A percentile compares a stretch with the other conserved stretches of the same genome.
Conservation (phyloP, 139 green algal genomes). For the Chlorella vulgaris region DNA sequence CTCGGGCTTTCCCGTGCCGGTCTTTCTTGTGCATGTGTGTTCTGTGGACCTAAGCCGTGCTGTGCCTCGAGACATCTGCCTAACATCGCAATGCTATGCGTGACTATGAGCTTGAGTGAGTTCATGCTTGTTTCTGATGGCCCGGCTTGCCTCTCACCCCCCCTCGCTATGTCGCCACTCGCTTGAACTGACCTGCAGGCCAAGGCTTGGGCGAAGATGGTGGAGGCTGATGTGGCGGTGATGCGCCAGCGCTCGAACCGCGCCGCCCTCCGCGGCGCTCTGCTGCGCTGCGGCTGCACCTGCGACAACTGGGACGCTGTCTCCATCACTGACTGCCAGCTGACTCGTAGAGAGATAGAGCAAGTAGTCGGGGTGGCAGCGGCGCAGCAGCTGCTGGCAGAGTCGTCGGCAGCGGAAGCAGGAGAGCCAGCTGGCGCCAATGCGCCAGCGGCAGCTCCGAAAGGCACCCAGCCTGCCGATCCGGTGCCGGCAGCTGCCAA, state of each 20-base stretch:
- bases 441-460: neutral
- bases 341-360: slow-evolving; percentile 47
- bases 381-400: slow-evolving; percentile 21
- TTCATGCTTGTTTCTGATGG: neutral
- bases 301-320: slow-evolving; percentile 47
- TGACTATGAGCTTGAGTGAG: too few species aligned
- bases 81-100: too few species aligned
- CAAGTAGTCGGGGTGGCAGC: slow-evolving; percentile 47
- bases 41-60: too few species aligned
- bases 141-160: too few species aligned
- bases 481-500: too few species aligned
- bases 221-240: slow-evolving; percentile 49
- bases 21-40: too few species aligned
- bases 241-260: slow-evolving; percentile 52
- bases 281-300: slow-evolving; percentile 32
- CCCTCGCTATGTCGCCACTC: too few species aligned
- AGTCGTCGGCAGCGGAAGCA: neutral
- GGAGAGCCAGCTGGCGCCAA: neutral
- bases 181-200: too few species aligned
- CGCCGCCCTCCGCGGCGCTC: slow-evolving; percentile 35
- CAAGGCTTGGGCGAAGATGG: slow-evolving; percentile 56
- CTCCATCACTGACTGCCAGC: slow-evolving; percentile 39
- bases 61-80: too few species aligned
- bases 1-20: too few species aligned
- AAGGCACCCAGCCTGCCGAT: neutral